These are phyloP conservation scores for Nepenthes alata DNA, from an alignment of 179 eudicot species.

Conservation along the genomic window DNA sequence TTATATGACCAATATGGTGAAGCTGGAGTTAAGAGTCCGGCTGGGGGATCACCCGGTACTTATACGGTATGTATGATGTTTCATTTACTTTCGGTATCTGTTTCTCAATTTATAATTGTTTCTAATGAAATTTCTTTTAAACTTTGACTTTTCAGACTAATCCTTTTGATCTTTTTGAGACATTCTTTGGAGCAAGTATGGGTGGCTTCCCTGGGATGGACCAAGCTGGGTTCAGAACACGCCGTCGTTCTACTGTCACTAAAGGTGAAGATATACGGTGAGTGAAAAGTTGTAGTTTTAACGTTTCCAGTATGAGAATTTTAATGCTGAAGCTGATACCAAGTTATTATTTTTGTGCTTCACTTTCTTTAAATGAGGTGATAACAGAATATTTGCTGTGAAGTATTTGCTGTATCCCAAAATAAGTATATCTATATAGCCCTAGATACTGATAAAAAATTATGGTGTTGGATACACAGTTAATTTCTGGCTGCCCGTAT, in stretches of 20 bases:
- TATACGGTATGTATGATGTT: constrained; percentile 54
- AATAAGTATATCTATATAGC: too few species aligned
- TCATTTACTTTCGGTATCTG: constrained; percentile 4
- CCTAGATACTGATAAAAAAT: too few species aligned
- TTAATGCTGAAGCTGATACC: background rate
- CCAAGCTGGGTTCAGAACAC: constrained; percentile 57
- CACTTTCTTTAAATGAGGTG: too few species aligned
- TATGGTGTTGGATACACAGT: too few species aligned
- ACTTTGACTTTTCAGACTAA: constrained; percentile 40
- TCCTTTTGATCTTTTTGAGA: constrained; percentile 98
- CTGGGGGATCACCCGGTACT: constrained; percentile 74
- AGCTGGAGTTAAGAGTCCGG: constrained; percentile 83
- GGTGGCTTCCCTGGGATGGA: constrained; percentile 75
- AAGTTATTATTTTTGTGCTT: background rate
- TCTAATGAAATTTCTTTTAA: constrained; percentile 6
- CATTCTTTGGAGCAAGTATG: constrained; percentile 87
- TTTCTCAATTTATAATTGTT: constrained; percentile 5
- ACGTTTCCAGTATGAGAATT: too few species aligned
- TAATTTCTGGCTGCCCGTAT: too few species aligned
- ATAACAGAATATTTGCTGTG: too few species aligned
- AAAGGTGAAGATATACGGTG: constrained; percentile 98
- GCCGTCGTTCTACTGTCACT: constrained; percentile 61
- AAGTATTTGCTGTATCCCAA: too few species aligned
- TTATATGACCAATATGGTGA: constrained; percentile 96
- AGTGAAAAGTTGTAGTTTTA: constrained; percentile 17